Base-by-base conservation (phyloP, 2,329 filamentous ascomycete species). In the Rutstroemia sp. region DNA sequence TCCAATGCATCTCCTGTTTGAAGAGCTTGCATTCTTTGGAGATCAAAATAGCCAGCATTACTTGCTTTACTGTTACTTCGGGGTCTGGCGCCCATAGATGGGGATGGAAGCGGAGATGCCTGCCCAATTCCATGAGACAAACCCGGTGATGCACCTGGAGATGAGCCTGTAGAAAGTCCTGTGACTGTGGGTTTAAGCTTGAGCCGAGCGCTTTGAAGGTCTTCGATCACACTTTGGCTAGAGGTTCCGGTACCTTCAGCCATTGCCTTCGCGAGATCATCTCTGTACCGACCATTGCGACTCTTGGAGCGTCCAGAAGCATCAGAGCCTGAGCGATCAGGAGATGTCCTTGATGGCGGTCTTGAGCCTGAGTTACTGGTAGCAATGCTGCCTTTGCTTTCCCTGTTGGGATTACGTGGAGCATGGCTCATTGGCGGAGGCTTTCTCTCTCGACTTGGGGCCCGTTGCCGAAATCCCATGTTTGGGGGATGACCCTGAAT, bases 241-340 rank as follows among this genome's bases (percentile, higher is more conserved):
- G 62, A 63, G 40, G 51, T 65, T 2, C 60, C 54, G 14, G 51
- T 57, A 40, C 63, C 64, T 45, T 67, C 63, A 8, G 60, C 60
- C 61, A 68, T 67, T 16, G 62, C 61, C 42, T 60, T 62, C 19
- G 64, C 62, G 14, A 65, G 44, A 53, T 68, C 67, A 54, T 68
- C 67, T 50, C 59, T 65, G 48, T 67, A 66, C 48, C 62, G 58
- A 25, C 63, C 66, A 57, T 64, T 69, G 19, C 63, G 63, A 48
- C 64, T 67, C 57, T 65, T 68, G 2, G 67, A 68, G 44, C 64
- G 60, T 23, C 58, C 61, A 44, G 66, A 68, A 7, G 60, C 59
- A 54, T 66, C 65, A 30, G 67, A 69, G 48, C 61, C 62, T 17
- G 67, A 68, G 42, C 67, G 58, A 48, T 69, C 67, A 34, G 67